Evolutionary conservation across 1,284 basidiomycete species (phyloP), one percentile per base, ranked within the genome.

Genomic region (Trichosporon sp.): DNA sequence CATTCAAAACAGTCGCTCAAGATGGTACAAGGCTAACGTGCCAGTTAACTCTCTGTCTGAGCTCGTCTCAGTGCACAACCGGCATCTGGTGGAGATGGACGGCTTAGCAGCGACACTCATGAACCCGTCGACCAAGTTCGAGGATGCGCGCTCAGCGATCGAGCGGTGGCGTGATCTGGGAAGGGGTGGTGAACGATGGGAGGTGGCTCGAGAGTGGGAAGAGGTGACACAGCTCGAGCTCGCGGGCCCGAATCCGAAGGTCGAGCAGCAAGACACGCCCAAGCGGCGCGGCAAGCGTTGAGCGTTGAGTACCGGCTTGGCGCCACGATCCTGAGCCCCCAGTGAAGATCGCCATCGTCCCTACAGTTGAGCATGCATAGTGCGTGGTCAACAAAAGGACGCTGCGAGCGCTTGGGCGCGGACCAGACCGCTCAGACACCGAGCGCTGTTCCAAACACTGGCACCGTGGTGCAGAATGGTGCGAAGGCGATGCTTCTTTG

Each of bases 91-190:
- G 10, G 36, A 59, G 16, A 69, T 78, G 49, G 67, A 62, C 1
- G 40, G 52, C 0, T 67, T 78, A 8, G 65, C 74, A 0, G 10
- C 36, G 2, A 68, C 54, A 5, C 70, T 79, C 19, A 56, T 67
- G 11, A 61, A 66, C 29, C 63, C 74, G 14, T 44, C 67, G 1
- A 75, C 78, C 0, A 52, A 66, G 4, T 79, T 78, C 56, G 76
- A 79, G 33, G 69, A 70, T 21, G 72, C 74, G 21, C 76, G 73
- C 29, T 52, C 69, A 4, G 67, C 73, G 4, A 67, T 79, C 10
- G 78, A 79, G 61, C 64, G 67, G 3, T 79, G 76, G 76, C 66
- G 74, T 4, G 76, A 77, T 59, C 61, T 76, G 6, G 67, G 68
- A 5, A 61, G 65, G 0, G 71, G 70, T n/a, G 78, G 78, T 1